phyloP scores from a whole-genome alignment of 805 yeast species.

The Sugiyamaella qingdaonensis region DNA sequence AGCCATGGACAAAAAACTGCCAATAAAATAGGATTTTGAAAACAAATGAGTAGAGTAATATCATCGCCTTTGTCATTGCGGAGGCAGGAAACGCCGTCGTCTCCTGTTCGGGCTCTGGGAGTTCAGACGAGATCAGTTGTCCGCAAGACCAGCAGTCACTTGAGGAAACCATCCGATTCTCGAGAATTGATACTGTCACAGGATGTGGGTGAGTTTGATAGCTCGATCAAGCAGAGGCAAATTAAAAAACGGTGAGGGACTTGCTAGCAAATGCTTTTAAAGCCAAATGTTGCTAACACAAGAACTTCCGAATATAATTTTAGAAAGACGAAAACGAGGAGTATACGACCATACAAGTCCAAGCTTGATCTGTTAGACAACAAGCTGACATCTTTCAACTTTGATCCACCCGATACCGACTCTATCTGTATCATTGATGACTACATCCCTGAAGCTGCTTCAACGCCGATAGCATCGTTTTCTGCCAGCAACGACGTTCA shows the following conservation, averaged over 20 bases:
- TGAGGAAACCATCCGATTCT: slow-evolving; percentile 9
- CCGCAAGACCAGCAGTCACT: slow-evolving; percentile 9
- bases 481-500: background rate
- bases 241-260: background rate
- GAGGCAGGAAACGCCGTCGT: background rate
- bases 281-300: background rate
- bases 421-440: slow-evolving; percentile 27
- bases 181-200: background rate
- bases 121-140: slow-evolving; percentile 7
- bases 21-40: no score
- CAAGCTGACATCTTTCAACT: slow-evolving; percentile 34
- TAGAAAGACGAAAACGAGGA: background rate
- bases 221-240: background rate
- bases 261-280: background rate
- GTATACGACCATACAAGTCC: slow-evolving; percentile 24
- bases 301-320: slow-evolving; percentile 4
- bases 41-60: background rate
- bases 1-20: no score
- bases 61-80: background rate
- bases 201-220: background rate
- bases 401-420: slow-evolving; percentile 15
- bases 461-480: background rate
- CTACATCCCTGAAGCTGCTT: slow-evolving; percentile 24
- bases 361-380: slow-evolving; percentile 39
- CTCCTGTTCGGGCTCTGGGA: background rate